Percentiles rank a stretch among this genome's conserved stretches.
Evolutionary conservation across 371 early-diverging fungal genomes (phyloP).

Genomic region (Coemansia sp.): DNA sequence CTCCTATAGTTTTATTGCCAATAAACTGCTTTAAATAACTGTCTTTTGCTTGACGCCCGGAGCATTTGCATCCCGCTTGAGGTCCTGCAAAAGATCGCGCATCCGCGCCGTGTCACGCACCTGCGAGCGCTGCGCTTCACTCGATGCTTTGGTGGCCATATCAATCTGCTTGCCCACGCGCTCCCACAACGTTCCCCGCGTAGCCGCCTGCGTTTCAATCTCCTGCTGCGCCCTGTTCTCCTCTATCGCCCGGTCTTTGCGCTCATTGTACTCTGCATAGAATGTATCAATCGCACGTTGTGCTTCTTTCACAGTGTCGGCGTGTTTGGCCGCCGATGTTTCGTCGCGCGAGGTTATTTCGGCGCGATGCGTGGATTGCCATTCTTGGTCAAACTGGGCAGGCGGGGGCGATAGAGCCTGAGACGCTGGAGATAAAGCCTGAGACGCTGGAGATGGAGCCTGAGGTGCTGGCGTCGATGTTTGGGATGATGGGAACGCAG

Average conservation of each 20-base stretch:
- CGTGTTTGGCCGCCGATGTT: constrained; percentile 63
- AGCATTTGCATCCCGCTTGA: constrained; percentile 76
- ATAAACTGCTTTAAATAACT: too few relatives aligned
- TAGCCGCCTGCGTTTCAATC: constrained; percentile 58
- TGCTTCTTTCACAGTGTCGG: constrained; percentile 68
- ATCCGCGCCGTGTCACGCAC: constrained; percentile 70
- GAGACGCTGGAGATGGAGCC: neutral
- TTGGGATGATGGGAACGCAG: neutral
- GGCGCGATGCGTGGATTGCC: constrained; percentile 75
- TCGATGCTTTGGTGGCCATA: constrained; percentile 48
- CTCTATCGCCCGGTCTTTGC: constrained; percentile 73
- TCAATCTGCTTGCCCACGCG: constrained; percentile 70
- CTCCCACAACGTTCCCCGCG: constrained; percentile 72
- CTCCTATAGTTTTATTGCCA: constrained; percentile 39
- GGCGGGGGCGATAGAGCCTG: neutral
- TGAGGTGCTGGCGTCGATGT: too few relatives aligned
- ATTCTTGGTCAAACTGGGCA: constrained; percentile 55
- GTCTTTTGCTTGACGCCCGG: constrained; percentile 59
- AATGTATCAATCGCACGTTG: constrained; percentile 84
- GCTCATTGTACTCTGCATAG: constrained; percentile 93
- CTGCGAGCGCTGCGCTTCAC: constrained; percentile 32
- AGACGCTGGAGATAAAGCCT: neutral
- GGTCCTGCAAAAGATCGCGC: constrained; percentile 78
- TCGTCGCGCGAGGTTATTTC: constrained; percentile 78
- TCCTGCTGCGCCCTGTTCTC: constrained; percentile 63